Base-by-base conservation (phyloP, 2,329 filamentous ascomycete genomes). In the Orbilia brochopaga region DNA sequence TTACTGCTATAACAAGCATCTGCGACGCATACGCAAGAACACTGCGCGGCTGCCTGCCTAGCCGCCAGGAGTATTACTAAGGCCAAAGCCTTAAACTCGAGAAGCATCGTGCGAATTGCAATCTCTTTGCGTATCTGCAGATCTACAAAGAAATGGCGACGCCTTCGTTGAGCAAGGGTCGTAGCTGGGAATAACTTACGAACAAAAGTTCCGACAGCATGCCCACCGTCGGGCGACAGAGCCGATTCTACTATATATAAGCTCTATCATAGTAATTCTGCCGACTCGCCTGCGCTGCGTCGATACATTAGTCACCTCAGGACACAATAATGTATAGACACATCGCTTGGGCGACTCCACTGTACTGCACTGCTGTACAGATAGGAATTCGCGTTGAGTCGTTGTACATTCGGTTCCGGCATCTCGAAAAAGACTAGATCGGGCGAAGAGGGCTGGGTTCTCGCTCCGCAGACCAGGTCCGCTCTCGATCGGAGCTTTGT, bases 81-180 rank as follows among this genome's bases (percentile, higher is more conserved):
- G 30, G 57, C 63, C 11, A 56, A 24, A 32, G 63, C 55, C 60
- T 37, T 50, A n/a, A 56, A n/a, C 17, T 37, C 32, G 63, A 61
- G 60, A 37, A 53, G 55, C 63, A 67, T 67, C 37, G n/a, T 61
- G 50, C 55, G 42, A 55, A 30, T 27, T 21, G 44, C 44, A 21
- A 21, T 23, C 44, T 48, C 19, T 48, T 23, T 48, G 44, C 37
- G 13, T 48, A 19, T 48, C 7, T 44, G 13, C 40, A 44, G 40
- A 48, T 23, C 44, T 21, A 48, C 44, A 23, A 48, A 48, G 44
- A 48, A 48, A 48, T 48, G n/a, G 44, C 44, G 44, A 10, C 44
- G 15, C 17, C 44, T 23, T 48, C 4, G 27, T 48, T 48, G 8
- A 48, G 19, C 44, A 4, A 8, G 8, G 44, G 15, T 5, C 21